A percentile compares a stretch with the other conserved stretches of the same genome.
Conservation (phyloP, 257 asterid genomes). For the Perilla frutescens region DNA sequence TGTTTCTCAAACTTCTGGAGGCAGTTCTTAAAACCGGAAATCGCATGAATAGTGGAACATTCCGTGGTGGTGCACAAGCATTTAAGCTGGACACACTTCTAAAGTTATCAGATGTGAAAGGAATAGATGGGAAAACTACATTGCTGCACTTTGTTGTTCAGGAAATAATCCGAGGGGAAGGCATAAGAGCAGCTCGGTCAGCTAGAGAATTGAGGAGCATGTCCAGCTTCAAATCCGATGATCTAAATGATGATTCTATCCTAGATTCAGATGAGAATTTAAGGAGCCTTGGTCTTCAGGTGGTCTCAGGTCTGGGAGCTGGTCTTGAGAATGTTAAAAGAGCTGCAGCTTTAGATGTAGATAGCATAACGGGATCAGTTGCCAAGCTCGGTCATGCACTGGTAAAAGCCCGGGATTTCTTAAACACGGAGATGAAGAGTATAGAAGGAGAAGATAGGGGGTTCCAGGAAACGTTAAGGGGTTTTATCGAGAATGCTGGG, state of each 20-base stretch:
- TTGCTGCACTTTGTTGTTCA: constrained; percentile 77
- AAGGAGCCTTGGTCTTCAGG: constrained; percentile 62
- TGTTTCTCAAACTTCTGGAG: constrained; percentile 78
- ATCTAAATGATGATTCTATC: constrained; percentile 32
- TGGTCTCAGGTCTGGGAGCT: constrained; percentile 52
- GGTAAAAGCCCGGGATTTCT: constrained; percentile 41
- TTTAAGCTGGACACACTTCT: constrained; percentile 77
- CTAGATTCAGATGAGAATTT: constrained; percentile 56
- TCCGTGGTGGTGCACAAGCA: constrained; percentile 75
- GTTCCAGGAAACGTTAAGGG: constrained; percentile 47
- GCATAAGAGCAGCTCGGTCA: constrained; percentile 58
- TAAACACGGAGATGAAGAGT: constrained; percentile 43
- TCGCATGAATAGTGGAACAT: constrained; percentile 79
- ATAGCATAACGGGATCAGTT: constrained; percentile 51
- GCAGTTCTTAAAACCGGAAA: constrained; percentile 83
- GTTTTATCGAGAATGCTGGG: constrained; percentile 53
- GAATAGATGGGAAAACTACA: constrained; percentile 74
- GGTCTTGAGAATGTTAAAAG: constrained; percentile 64
- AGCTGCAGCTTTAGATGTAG: constrained; percentile 67
- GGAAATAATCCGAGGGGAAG: constrained; percentile 79
- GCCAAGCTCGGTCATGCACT: constrained; percentile 53
- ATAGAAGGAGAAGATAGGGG: constrained; percentile 46
- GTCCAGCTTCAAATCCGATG: constrained; percentile 62
- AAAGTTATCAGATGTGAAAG: constrained; percentile 67
- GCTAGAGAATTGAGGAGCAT: constrained; percentile 56